Percentiles rank a stretch among this genome's conserved stretches.
These are phyloP conservation scores for Begonia loranthoides DNA, from an alignment of 306 rosid genomes.

Conservation along the genomic window DNA sequence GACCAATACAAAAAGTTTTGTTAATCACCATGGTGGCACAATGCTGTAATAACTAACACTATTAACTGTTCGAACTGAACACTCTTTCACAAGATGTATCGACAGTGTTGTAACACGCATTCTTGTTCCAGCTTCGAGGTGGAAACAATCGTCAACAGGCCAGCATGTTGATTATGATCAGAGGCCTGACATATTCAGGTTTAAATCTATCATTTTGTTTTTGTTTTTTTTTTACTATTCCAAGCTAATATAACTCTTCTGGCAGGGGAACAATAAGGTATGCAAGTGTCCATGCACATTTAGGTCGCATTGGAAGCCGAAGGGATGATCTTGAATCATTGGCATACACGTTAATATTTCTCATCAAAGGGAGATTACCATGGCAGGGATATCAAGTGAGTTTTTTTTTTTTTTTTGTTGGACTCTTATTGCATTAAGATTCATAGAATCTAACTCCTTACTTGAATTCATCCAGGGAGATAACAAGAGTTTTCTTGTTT, in stretches of 20 bases:
- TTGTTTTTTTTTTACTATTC: slow-evolving; percentile 1
- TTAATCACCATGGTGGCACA: not conserved
- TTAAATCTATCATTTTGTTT: not conserved
- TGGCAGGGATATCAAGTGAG: slow-evolving; percentile 97
- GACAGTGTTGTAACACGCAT: not conserved
- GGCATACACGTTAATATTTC: slow-evolving; percentile 88
- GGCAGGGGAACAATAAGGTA: slow-evolving; percentile 87
- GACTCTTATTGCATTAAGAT: not conserved
- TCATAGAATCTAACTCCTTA: not conserved
- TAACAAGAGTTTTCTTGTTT: slow-evolving; percentile 90
- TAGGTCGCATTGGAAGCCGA: slow-evolving; percentile 92
- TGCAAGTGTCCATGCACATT: slow-evolving; percentile 96
- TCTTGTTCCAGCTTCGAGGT: slow-evolving; percentile 63
- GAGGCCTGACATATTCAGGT: slow-evolving; percentile 95
- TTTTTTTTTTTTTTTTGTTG: slow-evolving; percentile 6
- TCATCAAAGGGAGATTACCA: slow-evolving; percentile 80
- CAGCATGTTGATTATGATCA: slow-evolving; percentile 94
- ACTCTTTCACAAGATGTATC: not conserved
- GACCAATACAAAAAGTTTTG: too few species aligned
- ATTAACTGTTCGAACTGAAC: not conserved
- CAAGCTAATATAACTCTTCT: slow-evolving; percentile 10
- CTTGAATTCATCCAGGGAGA: slow-evolving; percentile 55
- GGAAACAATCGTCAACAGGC: slow-evolving; percentile 77
- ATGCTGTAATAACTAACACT: not conserved
- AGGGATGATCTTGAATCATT: slow-evolving; percentile 90